Conservation (phyloP, 345 rosid species). For the Arabidopsis suecica region DNA sequence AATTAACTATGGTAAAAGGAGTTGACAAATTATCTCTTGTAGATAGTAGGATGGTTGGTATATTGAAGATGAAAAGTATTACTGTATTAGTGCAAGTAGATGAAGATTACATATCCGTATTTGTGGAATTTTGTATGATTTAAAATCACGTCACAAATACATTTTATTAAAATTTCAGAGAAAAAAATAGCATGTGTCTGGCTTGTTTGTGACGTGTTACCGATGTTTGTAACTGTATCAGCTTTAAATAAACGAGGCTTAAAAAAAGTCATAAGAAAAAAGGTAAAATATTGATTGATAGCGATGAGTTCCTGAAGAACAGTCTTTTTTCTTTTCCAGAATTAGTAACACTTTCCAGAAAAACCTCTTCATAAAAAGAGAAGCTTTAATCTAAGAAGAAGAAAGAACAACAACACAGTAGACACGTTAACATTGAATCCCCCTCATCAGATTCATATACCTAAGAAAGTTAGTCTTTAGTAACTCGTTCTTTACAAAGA, state of each 20-base stretch:
- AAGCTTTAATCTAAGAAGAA: slow-evolving; percentile 34
- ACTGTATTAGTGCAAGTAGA: too few relatives aligned
- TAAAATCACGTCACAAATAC: too few relatives aligned
- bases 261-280: not conserved
- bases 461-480: slow-evolving; percentile 38
- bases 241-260: not conserved
- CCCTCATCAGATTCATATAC: slow-evolving; percentile 37
- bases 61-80: not conserved
- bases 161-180: too few relatives aligned
- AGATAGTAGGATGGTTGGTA: not conserved
- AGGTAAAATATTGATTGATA: slow-evolving; percentile 20
- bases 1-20: not conserved
- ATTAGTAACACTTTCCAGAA: slow-evolving; percentile 23
- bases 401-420: not conserved
- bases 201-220: too few relatives aligned
- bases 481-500: slow-evolving; percentile 37
- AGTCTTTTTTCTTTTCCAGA: slow-evolving; percentile 13
- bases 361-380: slow-evolving; percentile 35
- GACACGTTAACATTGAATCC: slow-evolving; percentile 31
- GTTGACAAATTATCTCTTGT: not conserved
- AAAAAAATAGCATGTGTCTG: too few relatives aligned
- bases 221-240: not conserved
- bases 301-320: slow-evolving; percentile 15
- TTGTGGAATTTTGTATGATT: too few relatives aligned
- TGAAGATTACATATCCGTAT: too few relatives aligned